Conservation (phyloP, 257 asterid species). For the Solanum raphanifolium region DNA sequence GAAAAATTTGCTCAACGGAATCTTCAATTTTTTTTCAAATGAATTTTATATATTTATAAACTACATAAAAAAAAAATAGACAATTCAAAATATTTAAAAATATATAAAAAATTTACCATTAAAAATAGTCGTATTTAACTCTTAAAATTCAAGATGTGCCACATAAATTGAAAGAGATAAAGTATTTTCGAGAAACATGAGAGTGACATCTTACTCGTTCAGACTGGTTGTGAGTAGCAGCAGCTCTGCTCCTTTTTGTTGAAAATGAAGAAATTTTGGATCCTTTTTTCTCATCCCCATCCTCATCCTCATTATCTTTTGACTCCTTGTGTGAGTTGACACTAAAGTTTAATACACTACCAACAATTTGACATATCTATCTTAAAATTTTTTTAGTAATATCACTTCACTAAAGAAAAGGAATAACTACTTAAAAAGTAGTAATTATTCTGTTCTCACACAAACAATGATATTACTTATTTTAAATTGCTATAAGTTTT, state of each 20-base stretch:
- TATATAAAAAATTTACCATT: no score
- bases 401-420: neutral
- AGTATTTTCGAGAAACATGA: neutral
- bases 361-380: neutral
- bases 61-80: no score
- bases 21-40: no score
- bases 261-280: conserved; percentile 35
- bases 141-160: no score
- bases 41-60: no score
- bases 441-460: no score
- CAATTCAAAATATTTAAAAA: no score
- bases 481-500: no score
- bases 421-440: neutral
- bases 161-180: no score
- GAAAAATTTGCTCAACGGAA: no score
- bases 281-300: conserved; percentile 23
- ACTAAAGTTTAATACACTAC: neutral
- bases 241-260: conserved; percentile 63
- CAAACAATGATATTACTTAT: no score
- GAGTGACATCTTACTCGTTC: conserved; percentile 43
- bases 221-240: conserved; percentile 72
- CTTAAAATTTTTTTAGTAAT: neutral
- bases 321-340: conserved; percentile 18
- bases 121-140: no score
- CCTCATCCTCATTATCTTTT: conserved; percentile 13